Conservation (phyloP, 129 eudicot species). For the Flaveria trinervia region DNA sequence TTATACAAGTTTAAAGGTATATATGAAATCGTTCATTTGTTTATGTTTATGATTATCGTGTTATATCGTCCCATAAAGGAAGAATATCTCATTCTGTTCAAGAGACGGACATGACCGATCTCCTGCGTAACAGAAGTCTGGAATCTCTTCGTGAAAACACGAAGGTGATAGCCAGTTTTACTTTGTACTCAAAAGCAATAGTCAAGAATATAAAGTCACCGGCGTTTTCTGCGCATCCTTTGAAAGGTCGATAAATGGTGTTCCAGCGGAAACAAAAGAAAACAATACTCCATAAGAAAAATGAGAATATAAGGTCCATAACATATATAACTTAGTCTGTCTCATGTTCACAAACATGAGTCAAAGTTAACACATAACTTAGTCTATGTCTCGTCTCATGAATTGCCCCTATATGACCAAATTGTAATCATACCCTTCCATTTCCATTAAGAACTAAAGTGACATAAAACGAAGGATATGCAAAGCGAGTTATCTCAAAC, state of each 20-base stretch:
- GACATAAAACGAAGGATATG: not conserved
- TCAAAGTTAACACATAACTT: not conserved
- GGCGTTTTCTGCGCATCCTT: conserved; percentile 31
- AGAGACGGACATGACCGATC: too few relatives aligned
- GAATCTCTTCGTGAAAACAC: not conserved
- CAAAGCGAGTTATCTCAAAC: not conserved
- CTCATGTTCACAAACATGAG: not conserved
- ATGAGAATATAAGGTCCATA: not conserved
- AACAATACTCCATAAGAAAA: conserved; percentile 17
- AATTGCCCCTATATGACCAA: not conserved
- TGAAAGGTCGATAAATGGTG: conserved; percentile 9
- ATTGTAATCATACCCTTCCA: not conserved
- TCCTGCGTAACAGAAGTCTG: too few relatives aligned
- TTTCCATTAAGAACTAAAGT: not conserved
- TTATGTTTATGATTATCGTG: not conserved
- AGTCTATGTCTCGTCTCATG: too few relatives aligned
- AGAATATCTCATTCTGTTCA: too few relatives aligned
- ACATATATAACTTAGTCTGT: not conserved
- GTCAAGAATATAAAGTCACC: conserved; percentile 21
- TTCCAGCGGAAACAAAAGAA: conserved; percentile 21
- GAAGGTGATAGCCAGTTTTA: not conserved
- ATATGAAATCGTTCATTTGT: not conserved
- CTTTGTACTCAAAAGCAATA: not conserved
- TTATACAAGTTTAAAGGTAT: not conserved
- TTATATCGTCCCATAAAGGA: not conserved